Evolutionary conservation across 371 early-diverging fungal genomes (phyloP).

Genomic region (Mortierella sp.): DNA sequence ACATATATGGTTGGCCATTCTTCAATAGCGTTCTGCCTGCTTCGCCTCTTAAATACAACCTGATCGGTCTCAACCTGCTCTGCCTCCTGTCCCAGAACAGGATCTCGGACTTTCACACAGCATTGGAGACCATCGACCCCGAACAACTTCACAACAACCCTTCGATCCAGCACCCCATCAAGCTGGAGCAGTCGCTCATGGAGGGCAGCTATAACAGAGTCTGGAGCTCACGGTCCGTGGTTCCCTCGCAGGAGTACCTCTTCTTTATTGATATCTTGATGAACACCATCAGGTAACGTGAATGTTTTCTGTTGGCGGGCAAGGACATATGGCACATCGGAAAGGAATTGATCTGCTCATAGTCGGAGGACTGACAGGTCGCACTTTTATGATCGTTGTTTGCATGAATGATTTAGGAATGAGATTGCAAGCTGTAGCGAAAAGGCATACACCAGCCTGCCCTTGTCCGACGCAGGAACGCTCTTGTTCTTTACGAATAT

Average conservation of each 20-base stretch:
- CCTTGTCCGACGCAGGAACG: conserved; percentile 90
- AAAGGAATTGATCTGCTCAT: not conserved
- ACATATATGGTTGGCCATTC: not conserved
- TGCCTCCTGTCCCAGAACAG: conserved; percentile 93
- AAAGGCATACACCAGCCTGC: conserved; percentile 90
- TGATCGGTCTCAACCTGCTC: conserved; percentile 93
- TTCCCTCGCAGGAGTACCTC: conserved; percentile 91
- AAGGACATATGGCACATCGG: not conserved
- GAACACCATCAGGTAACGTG: conserved; percentile 86
- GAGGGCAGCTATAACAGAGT: conserved; percentile 98
- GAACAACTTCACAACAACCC: conserved; percentile 83
- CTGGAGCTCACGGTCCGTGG: conserved; percentile 89
- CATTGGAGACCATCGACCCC: conserved; percentile 92
- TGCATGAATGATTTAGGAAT: conserved; percentile 66
- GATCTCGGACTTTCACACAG: conserved; percentile 96
- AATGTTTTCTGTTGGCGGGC: not conserved
- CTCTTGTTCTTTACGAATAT: conserved; percentile 87
- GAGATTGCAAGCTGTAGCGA: conserved; percentile 97
- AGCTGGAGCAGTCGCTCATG: conserved; percentile 95
- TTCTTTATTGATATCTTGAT: conserved; percentile 96
- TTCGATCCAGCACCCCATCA: conserved; percentile 92
- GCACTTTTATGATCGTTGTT: not conserved
- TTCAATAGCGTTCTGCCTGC: conserved; percentile 72
- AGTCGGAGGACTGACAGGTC: not conserved
- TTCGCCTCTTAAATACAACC: conserved; percentile 88